These are phyloP conservation scores for Globomyces sp. DNA, from an alignment of 371 early-diverging fungal genomes.

Conservation along the genomic window DNA sequence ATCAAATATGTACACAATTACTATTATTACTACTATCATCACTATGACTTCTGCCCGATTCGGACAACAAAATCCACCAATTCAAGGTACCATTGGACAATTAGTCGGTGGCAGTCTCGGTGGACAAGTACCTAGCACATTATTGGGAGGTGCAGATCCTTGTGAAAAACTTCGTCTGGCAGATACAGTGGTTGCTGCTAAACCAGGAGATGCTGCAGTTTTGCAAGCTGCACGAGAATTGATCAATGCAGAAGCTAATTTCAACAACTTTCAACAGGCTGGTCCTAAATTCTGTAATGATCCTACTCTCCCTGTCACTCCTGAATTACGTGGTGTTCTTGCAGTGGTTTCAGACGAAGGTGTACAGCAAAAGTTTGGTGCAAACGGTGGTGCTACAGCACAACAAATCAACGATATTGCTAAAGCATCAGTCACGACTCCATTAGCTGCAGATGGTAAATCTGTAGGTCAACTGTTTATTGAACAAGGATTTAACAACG, in stretches of 20 bases:
- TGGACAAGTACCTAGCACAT: constrained; percentile 21
- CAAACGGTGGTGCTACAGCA: constrained; percentile 8
- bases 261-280: constrained; percentile 21
- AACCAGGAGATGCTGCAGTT: constrained; percentile 6
- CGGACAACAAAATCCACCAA: constrained; percentile 25
- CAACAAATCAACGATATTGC: constrained; percentile 7
- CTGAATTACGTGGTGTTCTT: constrained; percentile 27
- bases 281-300: constrained; percentile 23
- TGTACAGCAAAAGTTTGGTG: constrained; percentile 10
- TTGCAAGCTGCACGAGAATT: constrained; percentile 23
- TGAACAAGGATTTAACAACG: constrained; percentile 11
- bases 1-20: neutral
- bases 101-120: constrained; percentile 13
- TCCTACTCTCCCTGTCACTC: constrained; percentile 22
- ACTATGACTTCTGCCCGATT: constrained; percentile 8
- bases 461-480: constrained; percentile 9
- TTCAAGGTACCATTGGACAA: constrained; percentile 12
- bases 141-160: constrained; percentile 30
- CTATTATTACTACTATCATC: neutral
- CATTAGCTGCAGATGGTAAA: constrained; percentile 2
- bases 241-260: constrained; percentile 30
- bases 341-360: constrained; percentile 15
- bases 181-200: constrained; percentile 21
- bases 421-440: neutral
- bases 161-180: constrained; percentile 29